Base-by-base conservation (phyloP, 2,329 filamentous ascomycete species). In the Chrysoporthe austroafricana region DNA sequence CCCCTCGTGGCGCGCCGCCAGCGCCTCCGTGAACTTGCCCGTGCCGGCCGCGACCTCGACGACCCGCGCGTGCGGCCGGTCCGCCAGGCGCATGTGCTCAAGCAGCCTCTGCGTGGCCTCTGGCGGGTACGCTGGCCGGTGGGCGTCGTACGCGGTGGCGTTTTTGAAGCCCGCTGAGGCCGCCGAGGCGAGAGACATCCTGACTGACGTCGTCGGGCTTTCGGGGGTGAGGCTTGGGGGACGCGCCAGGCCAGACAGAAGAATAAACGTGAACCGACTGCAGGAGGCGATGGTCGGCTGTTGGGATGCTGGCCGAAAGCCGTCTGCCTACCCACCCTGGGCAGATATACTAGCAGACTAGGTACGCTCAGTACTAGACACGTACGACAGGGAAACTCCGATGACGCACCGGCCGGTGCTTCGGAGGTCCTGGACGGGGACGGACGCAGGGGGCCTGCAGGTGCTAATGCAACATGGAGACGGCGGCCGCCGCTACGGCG, bases 81-180 rank as follows among this genome's bases (percentile, higher is more conserved):
- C 82, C 39, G 81, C 77, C 9, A 92, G 76, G 6, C 80, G 77
- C n/a, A 91, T 79, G 61, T 83, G 80, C 18, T 75, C 72, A 3
- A 94, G 83, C 21, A 94, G 84, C 46, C 79, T 77, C 26, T 86
- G 79, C 16, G 91, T 85, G 4, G 87, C 86, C 66, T 83, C 82
- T 0, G 81, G 71, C 1, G 87, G 84, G 76, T 93, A 93, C 0
- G 87, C 86, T 1, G 91, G 91, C 16, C 91, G 86, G 75, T 93
- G 82, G 50, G 83, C 77, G 74, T 93, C 90, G 76, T 94, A 93
- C 32, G 82, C 81, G 2, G 82, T 75, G 21, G 89, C 90, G 71
- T 91, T 83, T 70, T 85, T 80, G 77, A 93, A 93, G 66, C 90
- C 90, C 63, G 90, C 82, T 6, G 76, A 73, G 58, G 82, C 82